Conservation (phyloP, 2,329 filamentous ascomycete genomes). For the Cucurbitaria berberidis region DNA sequence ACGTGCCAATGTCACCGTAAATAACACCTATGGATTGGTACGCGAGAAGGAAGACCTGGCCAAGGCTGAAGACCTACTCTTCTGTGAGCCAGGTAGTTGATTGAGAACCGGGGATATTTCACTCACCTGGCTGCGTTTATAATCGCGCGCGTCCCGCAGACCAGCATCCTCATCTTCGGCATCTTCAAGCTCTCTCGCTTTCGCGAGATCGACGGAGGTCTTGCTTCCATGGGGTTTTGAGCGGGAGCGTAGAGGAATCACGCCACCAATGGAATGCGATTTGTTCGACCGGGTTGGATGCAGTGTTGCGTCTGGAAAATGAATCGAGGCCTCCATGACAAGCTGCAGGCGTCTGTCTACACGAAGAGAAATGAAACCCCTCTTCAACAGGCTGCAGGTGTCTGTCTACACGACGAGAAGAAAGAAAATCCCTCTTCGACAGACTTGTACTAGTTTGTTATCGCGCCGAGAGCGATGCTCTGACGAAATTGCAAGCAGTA, state of each 20-base stretch:
- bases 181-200: conserved; percentile 53
- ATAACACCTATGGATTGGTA: conserved; percentile 72
- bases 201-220: conserved; percentile 68
- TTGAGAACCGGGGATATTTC: background rate
- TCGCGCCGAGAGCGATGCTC: conserved; percentile 9
- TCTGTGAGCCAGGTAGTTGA: conserved; percentile 12
- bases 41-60: conserved; percentile 47
- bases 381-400: conserved; percentile 11
- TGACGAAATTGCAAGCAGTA: conserved; percentile 31
- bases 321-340: conserved; percentile 33
- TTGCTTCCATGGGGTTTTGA: conserved; percentile 24
- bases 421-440: background rate
- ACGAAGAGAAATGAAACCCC: conserved; percentile 1
- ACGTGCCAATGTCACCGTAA: conserved; percentile 72
- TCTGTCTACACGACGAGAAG: too few species aligned
- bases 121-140: conserved; percentile 39
- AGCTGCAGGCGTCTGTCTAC: background rate
- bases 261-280: conserved; percentile 26
- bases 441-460: conserved; percentile 20
- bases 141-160: conserved; percentile 38
- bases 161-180: conserved; percentile 43
- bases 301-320: conserved; percentile 23
- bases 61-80: conserved; percentile 34
- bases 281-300: conserved; percentile 12
- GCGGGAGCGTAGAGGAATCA: conserved; percentile 29